A percentile compares a stretch with the other conserved stretches of the same genome.
These are phyloP conservation scores for Periconia sp. DNA, from an alignment of 2,329 filamentous ascomycete genomes.

Conservation along the genomic window DNA sequence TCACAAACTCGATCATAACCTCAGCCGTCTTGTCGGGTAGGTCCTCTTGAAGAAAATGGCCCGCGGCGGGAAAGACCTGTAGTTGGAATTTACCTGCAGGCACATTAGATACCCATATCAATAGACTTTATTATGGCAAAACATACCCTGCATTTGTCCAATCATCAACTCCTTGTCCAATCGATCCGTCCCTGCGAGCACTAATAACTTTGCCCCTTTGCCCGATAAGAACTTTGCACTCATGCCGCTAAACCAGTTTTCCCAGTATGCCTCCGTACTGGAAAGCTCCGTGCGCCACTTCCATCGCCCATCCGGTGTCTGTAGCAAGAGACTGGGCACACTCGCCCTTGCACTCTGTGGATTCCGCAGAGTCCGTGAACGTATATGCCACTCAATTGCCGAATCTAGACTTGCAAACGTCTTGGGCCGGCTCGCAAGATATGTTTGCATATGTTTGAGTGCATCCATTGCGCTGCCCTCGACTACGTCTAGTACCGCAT, in stretches of 20 bases:
- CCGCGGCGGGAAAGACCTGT: conserved; percentile 91
- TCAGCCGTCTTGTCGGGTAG: conserved; percentile 87
- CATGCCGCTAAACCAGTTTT: conserved; percentile 88
- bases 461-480: conserved; percentile 96
- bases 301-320: conserved; percentile 59
- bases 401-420: conserved; percentile 78
- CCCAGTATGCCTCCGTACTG: conserved; percentile 89
- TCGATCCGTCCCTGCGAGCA: conserved; percentile 88
- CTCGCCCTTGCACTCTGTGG: conserved; percentile 82
- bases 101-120: conserved; percentile 25
- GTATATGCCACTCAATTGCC: conserved; percentile 92
- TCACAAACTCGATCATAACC: conserved; percentile 87
- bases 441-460: conserved; percentile 90
- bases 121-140: conserved; percentile 5
- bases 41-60: conserved; percentile 97
- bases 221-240: conserved; percentile 86
- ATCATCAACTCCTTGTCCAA: conserved; percentile 92
- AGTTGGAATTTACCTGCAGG: conserved; percentile 85
- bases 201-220: conserved; percentile 80
- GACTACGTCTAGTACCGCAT: conserved; percentile 91
- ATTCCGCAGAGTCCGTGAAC: conserved; percentile 86
- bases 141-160: conserved; percentile 90
- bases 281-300: conserved; percentile 85
- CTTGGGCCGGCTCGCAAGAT: conserved; percentile 79
- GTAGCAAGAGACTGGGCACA: conserved; percentile 78